Percentiles rank a stretch among this genome's conserved stretches.
phyloP scores from a whole-genome alignment of 2,329 filamentous ascomycete species.

The Tolypocladium amazonense region DNA sequence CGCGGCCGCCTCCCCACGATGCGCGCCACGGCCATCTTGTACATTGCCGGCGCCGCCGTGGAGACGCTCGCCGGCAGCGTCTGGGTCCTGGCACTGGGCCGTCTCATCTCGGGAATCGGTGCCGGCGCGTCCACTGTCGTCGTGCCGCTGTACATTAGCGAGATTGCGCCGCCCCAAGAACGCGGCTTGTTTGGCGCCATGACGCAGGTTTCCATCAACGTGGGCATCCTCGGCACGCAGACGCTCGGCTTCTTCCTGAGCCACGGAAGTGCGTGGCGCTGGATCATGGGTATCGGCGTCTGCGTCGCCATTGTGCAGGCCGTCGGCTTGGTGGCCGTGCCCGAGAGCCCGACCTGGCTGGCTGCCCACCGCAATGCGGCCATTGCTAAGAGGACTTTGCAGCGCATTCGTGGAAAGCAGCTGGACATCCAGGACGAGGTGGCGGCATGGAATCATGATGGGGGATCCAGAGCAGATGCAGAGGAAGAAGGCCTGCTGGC shows the following conservation, averaged over 20 bases:
- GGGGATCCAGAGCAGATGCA: slow-evolving; percentile 24
- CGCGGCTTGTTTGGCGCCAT: slow-evolving; percentile 73
- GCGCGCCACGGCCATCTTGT: slow-evolving; percentile 66
- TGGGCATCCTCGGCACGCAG: slow-evolving; percentile 79
- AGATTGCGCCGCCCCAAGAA: slow-evolving; percentile 66
- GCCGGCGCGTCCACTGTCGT: slow-evolving; percentile 87
- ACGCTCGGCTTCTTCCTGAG: slow-evolving; percentile 81
- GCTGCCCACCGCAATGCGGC: slow-evolving; percentile 53
- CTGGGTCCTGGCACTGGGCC: slow-evolving; percentile 57
- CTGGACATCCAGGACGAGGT: slow-evolving; percentile 66
- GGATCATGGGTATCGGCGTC: slow-evolving; percentile 67
- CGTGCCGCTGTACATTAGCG: slow-evolving; percentile 88
- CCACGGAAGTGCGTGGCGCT: slow-evolving; percentile 67
- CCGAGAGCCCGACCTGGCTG: slow-evolving; percentile 83
- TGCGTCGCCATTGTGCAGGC: slow-evolving; percentile 57
- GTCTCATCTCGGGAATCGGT: slow-evolving; percentile 71
- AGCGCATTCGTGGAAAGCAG: slow-evolving; percentile 61
- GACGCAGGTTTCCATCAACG: slow-evolving; percentile 89
- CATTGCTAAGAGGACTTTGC: slow-evolving; percentile 56
- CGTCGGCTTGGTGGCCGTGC: slow-evolving; percentile 61
- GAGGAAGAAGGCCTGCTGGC: slow-evolving; percentile 65
- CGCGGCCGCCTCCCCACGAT: slow-evolving; percentile 69
- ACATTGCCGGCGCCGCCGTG: slow-evolving; percentile 62
- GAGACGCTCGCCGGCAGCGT: slow-evolving; percentile 65
- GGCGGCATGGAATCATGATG: slow-evolving; percentile 42